phyloP scores from a whole-genome alignment of 1,139 yeast genomes.

The Blastobotrys apis region DNA sequence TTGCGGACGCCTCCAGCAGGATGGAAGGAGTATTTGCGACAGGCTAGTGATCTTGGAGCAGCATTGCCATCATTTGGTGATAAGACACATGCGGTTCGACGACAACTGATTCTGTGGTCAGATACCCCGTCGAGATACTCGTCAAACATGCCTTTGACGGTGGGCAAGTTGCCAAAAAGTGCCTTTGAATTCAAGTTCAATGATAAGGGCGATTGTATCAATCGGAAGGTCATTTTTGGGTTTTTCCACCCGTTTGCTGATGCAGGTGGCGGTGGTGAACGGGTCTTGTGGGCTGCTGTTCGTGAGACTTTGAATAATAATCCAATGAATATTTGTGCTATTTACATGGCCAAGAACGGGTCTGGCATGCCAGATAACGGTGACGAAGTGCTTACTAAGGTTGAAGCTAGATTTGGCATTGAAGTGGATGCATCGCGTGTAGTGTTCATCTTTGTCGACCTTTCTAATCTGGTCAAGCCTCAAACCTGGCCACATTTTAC shows the following conservation, averaged over 20 bases:
- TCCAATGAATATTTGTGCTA: slow-evolving; percentile 54
- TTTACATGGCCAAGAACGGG: slow-evolving; percentile 65
- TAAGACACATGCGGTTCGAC: slow-evolving; percentile 42
- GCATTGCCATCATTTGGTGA: slow-evolving; percentile 26
- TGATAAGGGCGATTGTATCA: slow-evolving; percentile 22
- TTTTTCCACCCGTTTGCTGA: slow-evolving; percentile 95
- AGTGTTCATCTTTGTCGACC: slow-evolving; percentile 65
- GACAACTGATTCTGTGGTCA: slow-evolving; percentile 52
- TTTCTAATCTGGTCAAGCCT: slow-evolving; percentile 63
- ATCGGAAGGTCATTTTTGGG: slow-evolving; percentile 56
- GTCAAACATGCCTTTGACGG: slow-evolving; percentile 22
- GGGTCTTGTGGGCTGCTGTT: slow-evolving; percentile 94
- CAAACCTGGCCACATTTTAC: slow-evolving; percentile 76
- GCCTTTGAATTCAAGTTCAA: slow-evolving; percentile 17
- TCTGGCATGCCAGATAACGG: slow-evolving; percentile 38
- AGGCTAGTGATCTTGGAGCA: slow-evolving; percentile 29
- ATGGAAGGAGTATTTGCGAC: slow-evolving; percentile 28
- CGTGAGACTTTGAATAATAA: slow-evolving; percentile 57
- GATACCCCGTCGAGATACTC: slow-evolving; percentile 42
- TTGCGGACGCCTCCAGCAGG: slow-evolving; percentile 33
- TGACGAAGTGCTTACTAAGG: slow-evolving; percentile 53
- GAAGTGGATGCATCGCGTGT: slow-evolving; percentile 51
- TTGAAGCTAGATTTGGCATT: slow-evolving; percentile 61
- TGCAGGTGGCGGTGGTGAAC: slow-evolving; percentile 98
- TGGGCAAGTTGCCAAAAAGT: slow-evolving; percentile 21